Evolutionary conservation across 129 eudicot genomes (phyloP), one percentile per base, ranked within the genome.

Genomic region (Scalesia atractyloides): DNA sequence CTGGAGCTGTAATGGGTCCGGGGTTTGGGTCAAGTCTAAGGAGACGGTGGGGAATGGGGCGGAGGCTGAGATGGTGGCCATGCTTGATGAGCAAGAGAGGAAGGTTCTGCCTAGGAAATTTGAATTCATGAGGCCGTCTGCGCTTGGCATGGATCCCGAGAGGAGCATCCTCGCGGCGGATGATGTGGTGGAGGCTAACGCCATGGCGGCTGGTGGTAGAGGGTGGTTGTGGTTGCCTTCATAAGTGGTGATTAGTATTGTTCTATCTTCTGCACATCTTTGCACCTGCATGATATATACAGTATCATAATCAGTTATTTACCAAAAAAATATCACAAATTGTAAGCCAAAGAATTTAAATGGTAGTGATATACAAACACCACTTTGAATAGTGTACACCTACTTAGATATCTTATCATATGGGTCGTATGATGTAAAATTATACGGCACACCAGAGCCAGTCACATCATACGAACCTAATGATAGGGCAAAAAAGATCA

Each of bases 181-280:
- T 8, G 83, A 82, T 2, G 86, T 82, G 41, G 86, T 73, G 20
- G 86, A 82, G 9, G 86, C 80, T 80, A 82, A 73, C 26, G 77
- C 83, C 83, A 82, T 59, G 19, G 86, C 83, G 9, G 83, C 83
- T 9, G 86, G 80, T 9, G 86, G 86, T 11, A 82, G 34, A 1
- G 86, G 83, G 64, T 82, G 86, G 83, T 73, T 82, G 77, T 78
- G 83, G 37, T 44, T 77, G 61, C 86, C 86, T 73, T 82, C 83
- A 50, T 82, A 82, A 14, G 83, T 82, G 1, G 86, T 82, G 7
- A 78, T 74, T 8, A 82, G 70, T 20, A 82, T 78, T 18, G 86
- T 64, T 48, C 75, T 68, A 37, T 82, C 78, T 66, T 82, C 86
- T 22, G 83, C 86, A 63, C 86, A 82, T 57, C 81, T 69, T 74